Evolutionary conservation across 2,329 filamentous ascomycete genomes (phyloP).

Genomic region (Zymoseptoria pseudotritici): DNA sequence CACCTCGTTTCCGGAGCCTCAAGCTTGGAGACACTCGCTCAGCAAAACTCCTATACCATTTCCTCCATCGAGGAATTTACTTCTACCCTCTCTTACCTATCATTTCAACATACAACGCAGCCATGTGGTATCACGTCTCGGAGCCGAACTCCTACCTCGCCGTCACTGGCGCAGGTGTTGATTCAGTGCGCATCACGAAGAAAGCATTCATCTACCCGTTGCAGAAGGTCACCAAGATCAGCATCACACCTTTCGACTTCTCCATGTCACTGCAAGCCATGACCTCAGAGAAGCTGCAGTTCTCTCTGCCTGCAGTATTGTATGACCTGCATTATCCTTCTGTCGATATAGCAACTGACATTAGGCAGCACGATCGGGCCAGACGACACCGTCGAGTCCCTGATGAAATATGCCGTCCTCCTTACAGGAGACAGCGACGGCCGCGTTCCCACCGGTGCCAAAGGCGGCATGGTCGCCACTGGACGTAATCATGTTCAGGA

Average conservation of each 20-base stretch:
- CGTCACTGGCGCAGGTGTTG: slow-evolving; percentile 60
- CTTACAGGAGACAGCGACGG: slow-evolving; percentile 57
- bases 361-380: slow-evolving; percentile 62
- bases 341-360: neutral
- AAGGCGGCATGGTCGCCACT: slow-evolving; percentile 33
- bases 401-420: slow-evolving; percentile 73
- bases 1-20: neutral
- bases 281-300: slow-evolving; percentile 82
- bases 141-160: slow-evolving; percentile 79
- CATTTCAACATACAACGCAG: slow-evolving; percentile 1
- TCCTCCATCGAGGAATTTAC: neutral
- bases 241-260: slow-evolving; percentile 62
- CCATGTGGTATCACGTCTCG: slow-evolving; percentile 49
- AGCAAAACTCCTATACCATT: neutral
- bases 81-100: neutral
- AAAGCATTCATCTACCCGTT: slow-evolving; percentile 65
- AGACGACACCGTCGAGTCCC: slow-evolving; percentile 59
- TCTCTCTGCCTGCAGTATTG: slow-evolving; percentile 73
- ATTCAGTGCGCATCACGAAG: slow-evolving; percentile 70
- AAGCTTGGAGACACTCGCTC: neutral
- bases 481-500: slow-evolving; percentile 65
- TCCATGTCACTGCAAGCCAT: slow-evolving; percentile 77
- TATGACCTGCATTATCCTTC: neutral
- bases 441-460: slow-evolving; percentile 27
- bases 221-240: slow-evolving; percentile 45